Percentiles rank a stretch among this genome's conserved stretches.
Evolutionary conservation across 2,329 filamentous ascomycete species (phyloP).

Genomic region (Nothophaeocryptopus gaeumannii): DNA sequence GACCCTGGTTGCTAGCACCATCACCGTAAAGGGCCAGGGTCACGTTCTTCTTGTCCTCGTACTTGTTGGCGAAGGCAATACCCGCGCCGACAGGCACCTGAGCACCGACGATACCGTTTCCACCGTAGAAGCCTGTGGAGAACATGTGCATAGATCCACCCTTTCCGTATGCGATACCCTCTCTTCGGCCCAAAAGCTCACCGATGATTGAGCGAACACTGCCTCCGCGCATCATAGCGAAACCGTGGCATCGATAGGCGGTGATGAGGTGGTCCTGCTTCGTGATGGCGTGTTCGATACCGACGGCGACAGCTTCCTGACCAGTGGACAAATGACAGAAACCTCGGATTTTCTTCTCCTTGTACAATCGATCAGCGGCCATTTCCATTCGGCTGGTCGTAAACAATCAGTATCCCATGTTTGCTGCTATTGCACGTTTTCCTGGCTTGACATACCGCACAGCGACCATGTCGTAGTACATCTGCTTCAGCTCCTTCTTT

Average conservation of each 20-base stretch:
- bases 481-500: slow-evolving; percentile 97
- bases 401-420: slow-evolving; percentile 23
- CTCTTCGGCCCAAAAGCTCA: slow-evolving; percentile 88
- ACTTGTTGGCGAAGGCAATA: slow-evolving; percentile 95
- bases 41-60: slow-evolving; percentile 80
- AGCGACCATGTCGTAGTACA: slow-evolving; percentile 97
- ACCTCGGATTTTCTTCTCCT: slow-evolving; percentile 99
- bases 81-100: slow-evolving; percentile 97
- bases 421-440: background rate
- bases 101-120: slow-evolving; percentile 97
- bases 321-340: slow-evolving; percentile 99
- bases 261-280: slow-evolving; percentile 94
- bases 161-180: slow-evolving; percentile 98
- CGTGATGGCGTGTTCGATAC: slow-evolving; percentile 93
- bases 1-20: slow-evolving; percentile 97
- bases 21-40: slow-evolving; percentile 93
- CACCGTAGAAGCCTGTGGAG: slow-evolving; percentile 93
- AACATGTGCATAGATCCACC: slow-evolving; percentile 99
- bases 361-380: slow-evolving; percentile 98
- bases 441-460: slow-evolving; percentile 65
- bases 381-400: slow-evolving; percentile 90
- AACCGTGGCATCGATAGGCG: slow-evolving; percentile 98
- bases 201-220: slow-evolving; percentile 90
- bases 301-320: slow-evolving; percentile 94
- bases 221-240: slow-evolving; percentile 92